Percentiles rank a stretch among this genome's conserved stretches.
phyloP scores from a whole-genome alignment of 106 monocot species.

The Phalaenopsis aphrodite region DNA sequence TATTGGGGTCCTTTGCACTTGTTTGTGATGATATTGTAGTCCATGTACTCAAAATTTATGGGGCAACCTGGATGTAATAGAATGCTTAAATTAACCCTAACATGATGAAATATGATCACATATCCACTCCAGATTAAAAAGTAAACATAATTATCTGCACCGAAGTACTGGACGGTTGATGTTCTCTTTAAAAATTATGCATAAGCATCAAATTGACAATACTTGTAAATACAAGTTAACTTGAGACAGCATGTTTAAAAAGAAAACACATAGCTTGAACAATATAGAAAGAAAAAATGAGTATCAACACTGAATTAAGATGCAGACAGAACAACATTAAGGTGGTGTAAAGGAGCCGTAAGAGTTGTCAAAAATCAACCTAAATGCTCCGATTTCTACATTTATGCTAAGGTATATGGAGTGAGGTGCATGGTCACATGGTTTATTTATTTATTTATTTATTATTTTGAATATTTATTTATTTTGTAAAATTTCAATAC shows the following conservation, averaged over 20 bases:
- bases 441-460: too few relatives aligned
- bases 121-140: too few relatives aligned
- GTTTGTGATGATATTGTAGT: slow-evolving; percentile 23
- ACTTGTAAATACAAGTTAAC: too few relatives aligned
- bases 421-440: too few relatives aligned
- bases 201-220: too few relatives aligned
- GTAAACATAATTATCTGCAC: too few relatives aligned
- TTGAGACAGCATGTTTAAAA: not conserved
- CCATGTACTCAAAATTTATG: slow-evolving; percentile 24
- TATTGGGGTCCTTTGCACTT: slow-evolving; percentile 26
- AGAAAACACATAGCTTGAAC: not conserved
- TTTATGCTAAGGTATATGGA: not conserved
- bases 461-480: too few relatives aligned
- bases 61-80: slow-evolving; percentile 14
- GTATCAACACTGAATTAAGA: not conserved
- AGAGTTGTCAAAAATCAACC: not conserved
- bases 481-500: too few relatives aligned
- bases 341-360: not conserved
- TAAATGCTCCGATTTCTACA: not conserved
- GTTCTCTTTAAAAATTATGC: too few relatives aligned
- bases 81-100: not conserved
- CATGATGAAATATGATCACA: too few relatives aligned
- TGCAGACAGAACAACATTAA: not conserved
- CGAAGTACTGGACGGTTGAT: too few relatives aligned
- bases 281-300: not conserved